Evolutionary conservation across 371 early-diverging fungal genomes (phyloP).

Genomic region (Nosema bombycis): DNA sequence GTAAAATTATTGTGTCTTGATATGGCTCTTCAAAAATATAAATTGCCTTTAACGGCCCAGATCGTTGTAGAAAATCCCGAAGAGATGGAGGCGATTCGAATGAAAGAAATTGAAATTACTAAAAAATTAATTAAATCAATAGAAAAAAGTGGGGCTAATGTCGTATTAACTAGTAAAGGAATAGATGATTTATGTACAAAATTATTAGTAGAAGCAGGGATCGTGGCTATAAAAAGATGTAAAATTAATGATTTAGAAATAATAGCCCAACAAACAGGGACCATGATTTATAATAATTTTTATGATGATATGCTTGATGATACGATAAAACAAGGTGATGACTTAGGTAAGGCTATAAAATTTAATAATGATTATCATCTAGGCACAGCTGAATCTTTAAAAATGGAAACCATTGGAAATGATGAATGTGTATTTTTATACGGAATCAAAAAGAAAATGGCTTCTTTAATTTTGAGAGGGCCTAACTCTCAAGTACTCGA

Average conservation of each 20-base stretch:
- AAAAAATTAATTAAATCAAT: slow-evolving; percentile 88
- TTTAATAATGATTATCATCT: slow-evolving; percentile 55
- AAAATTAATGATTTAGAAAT: slow-evolving; percentile 90
- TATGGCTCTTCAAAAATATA: slow-evolving; percentile 95
- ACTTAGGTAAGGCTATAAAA: slow-evolving; percentile 38
- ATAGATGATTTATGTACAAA: slow-evolving; percentile 96
- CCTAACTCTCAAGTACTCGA: slow-evolving; percentile 83
- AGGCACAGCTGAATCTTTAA: slow-evolving; percentile 86
- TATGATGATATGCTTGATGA: slow-evolving; percentile 94
- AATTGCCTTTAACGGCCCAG: slow-evolving; percentile 91
- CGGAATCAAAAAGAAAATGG: slow-evolving; percentile 74
- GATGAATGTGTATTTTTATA: slow-evolving; percentile 91
- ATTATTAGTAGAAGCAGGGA: slow-evolving; percentile 82
- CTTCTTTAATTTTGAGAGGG: slow-evolving; percentile 89
- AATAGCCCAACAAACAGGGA: slow-evolving; percentile 91
- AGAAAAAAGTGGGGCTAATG: slow-evolving; percentile 86
- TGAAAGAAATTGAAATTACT: slow-evolving; percentile 85
- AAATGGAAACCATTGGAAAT: slow-evolving; percentile 67
- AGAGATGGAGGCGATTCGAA: slow-evolving; percentile 89
- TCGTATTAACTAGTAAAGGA: slow-evolving; percentile 93
- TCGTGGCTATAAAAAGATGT: slow-evolving; percentile 87
- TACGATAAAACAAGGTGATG: slow-evolving; percentile 79
- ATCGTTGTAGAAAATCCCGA: slow-evolving; percentile 93
- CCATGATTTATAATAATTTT: slow-evolving; percentile 83
- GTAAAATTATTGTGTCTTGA: slow-evolving; percentile 97